Conservation (phyloP, 192 early-diverging fungal species). For the Coemansia sp. region DNA sequence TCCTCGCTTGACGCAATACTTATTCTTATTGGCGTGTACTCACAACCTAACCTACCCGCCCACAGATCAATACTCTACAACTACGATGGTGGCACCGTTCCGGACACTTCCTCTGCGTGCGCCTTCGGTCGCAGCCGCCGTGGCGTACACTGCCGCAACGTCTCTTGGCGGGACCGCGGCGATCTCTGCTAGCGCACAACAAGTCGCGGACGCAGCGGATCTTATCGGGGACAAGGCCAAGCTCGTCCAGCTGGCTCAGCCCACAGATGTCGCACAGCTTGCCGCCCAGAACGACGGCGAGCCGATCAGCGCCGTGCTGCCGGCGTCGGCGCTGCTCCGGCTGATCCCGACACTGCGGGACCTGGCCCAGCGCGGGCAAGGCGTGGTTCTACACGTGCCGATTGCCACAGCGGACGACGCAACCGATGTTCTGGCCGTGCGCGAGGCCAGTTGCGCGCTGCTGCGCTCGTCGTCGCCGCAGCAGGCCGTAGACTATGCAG, state of each 20-base stretch:
- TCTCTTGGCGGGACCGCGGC: constrained; percentile 17
- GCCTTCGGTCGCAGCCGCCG: constrained; percentile 23
- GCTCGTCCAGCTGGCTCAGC: constrained; percentile 12
- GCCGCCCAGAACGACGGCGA: neutral
- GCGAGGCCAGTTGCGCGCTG: constrained; percentile 72
- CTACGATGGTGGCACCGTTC: constrained; percentile 13
- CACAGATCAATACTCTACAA: no score
- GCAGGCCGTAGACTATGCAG: constrained; percentile 74
- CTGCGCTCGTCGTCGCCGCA: constrained; percentile 71
- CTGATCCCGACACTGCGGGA: constrained; percentile 42
- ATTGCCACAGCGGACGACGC: constrained; percentile 24
- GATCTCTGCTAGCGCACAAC: neutral
- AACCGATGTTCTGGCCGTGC: constrained; percentile 63
- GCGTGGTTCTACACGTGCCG: constrained; percentile 32
- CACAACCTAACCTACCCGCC: no score
- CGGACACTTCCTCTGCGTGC: constrained; percentile 10
- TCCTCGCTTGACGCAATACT: neutral
- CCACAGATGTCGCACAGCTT: constrained; percentile 11
- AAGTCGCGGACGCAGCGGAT: neutral
- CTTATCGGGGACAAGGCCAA: constrained; percentile 4
- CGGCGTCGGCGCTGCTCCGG: constrained; percentile 11
- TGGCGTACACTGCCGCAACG: constrained; percentile 20
- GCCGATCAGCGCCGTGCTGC: constrained; percentile 10
- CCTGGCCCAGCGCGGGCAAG: constrained; percentile 10
- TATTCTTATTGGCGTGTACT: no score